phyloP scores from a whole-genome alignment of 257 asterid species.

The Linderniella brevidens region DNA sequence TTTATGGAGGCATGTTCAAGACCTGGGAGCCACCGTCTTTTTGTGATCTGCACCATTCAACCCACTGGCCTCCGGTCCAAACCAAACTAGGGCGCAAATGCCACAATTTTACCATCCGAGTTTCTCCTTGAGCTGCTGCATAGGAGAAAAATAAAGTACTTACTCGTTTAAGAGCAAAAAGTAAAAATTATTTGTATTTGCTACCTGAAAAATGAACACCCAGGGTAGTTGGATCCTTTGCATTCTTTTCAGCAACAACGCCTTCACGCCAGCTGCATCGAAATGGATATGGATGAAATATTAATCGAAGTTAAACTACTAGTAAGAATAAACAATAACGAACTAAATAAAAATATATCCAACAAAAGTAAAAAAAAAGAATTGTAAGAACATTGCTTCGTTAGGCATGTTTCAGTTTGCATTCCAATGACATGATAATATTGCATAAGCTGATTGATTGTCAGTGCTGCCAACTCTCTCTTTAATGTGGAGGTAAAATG shows the following conservation, averaged over 20 bases:
- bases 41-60: constrained; percentile 44
- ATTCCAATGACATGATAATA: no score
- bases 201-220: constrained; percentile 77
- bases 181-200: neutral
- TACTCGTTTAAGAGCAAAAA: constrained; percentile 5
- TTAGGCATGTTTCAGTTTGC: no score
- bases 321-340: neutral
- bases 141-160: constrained; percentile 7
- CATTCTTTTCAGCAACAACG: constrained; percentile 26
- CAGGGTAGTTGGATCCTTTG: constrained; percentile 45
- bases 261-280: constrained; percentile 92
- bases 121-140: constrained; percentile 60
- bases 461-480: no score
- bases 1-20: constrained; percentile 1
- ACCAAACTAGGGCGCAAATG: constrained; percentile 68
- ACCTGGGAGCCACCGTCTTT: constrained; percentile 46
- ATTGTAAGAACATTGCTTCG: no score
- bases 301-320: neutral
- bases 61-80: constrained; percentile 86
- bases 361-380: no score
- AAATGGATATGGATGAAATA: constrained; percentile 8
- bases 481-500: no score
- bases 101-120: constrained; percentile 47
- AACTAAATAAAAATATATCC: no score
- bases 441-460: no score